Conservation (phyloP, 305 asterid species). For the Fraxinus sp. region DNA sequence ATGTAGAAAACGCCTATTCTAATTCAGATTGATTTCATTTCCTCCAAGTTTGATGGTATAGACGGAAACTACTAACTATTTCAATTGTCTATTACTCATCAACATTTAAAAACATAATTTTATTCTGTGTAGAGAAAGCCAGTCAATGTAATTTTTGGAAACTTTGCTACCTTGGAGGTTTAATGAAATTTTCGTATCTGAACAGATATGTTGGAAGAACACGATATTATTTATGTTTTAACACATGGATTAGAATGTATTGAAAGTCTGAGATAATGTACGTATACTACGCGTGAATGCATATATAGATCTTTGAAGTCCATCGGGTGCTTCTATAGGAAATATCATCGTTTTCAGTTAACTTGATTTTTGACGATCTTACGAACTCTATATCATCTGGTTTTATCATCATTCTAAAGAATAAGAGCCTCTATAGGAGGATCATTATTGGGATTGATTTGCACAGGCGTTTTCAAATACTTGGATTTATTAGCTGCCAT, state of each 20-base stretch:
- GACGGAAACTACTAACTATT: neutral
- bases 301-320: neutral
- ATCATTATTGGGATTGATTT: neutral
- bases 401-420: neutral
- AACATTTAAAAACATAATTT: neutral
- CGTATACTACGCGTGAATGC: neutral
- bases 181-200: neutral
- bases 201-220: neutral
- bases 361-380: no score
- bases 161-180: neutral
- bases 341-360: neutral
- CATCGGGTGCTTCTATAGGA: neutral
- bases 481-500: neutral
- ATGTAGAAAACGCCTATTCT: conserved; percentile 68
- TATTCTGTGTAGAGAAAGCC: neutral
- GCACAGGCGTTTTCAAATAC: neutral
- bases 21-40: neutral
- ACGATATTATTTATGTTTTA: neutral
- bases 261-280: neutral
- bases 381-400: neutral
- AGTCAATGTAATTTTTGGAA: neutral
- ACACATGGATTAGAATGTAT: neutral
- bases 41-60: neutral
- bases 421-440: neutral
- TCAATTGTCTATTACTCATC: neutral